A percentile compares a stretch with the other conserved stretches of the same genome.
These are phyloP conservation scores for Tubosaeta sp. DNA, from an alignment of 768 basidiomycete genomes.

Conservation along the genomic window DNA sequence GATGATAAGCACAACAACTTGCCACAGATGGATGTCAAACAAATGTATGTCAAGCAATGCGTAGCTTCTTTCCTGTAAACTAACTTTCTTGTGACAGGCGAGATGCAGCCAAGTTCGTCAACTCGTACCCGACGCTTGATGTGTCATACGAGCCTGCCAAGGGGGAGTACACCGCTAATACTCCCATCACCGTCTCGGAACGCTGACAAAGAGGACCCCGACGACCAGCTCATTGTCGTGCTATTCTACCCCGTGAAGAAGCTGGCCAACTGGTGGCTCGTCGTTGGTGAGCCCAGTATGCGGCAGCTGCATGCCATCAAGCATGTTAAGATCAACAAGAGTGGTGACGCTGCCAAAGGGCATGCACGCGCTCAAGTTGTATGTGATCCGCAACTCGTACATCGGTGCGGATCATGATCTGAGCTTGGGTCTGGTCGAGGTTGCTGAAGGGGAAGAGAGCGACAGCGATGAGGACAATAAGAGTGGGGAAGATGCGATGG, in stretches of 20 bases:
- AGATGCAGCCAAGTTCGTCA: conserved; percentile 93
- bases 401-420: conserved; percentile 92
- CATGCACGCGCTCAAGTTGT: conserved; percentile 74
- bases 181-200: conserved; percentile 79
- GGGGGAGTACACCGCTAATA: conserved; percentile 80
- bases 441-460: conserved; percentile 87
- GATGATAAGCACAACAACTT: conserved; percentile 81
- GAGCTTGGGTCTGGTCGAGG: conserved; percentile 73
- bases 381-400: conserved; percentile 91
- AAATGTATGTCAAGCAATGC: conserved; percentile 60
- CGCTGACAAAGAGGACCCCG: conserved; percentile 67
- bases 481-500: conserved; percentile 57
- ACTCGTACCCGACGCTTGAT: conserved; percentile 96
- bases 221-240: conserved; percentile 83
- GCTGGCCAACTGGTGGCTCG: conserved; percentile 96
- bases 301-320: conserved; percentile 79
- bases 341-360: conserved; percentile 81
- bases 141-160: conserved; percentile 82
- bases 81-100: conserved; percentile 49
- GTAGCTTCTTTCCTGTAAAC: not conserved
- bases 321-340: conserved; percentile 76
- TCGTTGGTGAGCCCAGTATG: conserved; percentile 80
- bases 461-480: conserved; percentile 75
- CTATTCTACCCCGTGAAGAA: conserved; percentile 90
- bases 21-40: conserved; percentile 76